A percentile compares a stretch with the other conserved stretches of the same genome.
Conservation (phyloP, 768 basidiomycete genomes). For the Lactarius akahatsu region DNA sequence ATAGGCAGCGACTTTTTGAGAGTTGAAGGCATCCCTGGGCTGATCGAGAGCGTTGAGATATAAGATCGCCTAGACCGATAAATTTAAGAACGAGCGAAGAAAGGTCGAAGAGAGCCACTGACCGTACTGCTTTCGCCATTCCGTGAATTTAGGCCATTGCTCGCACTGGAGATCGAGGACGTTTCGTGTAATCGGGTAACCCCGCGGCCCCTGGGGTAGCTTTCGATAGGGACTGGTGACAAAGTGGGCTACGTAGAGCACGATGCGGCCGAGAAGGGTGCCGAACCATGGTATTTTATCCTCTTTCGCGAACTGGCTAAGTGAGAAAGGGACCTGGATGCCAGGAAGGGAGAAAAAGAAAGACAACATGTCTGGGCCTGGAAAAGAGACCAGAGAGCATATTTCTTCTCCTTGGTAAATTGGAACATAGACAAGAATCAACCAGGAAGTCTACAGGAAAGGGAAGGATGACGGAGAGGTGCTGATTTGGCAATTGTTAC, state of each 20-base stretch:
- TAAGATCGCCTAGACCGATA: conserved; percentile 14
- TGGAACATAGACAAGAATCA: too few species aligned
- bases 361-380: not conserved
- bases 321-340: not conserved
- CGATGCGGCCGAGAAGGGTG: not conserved
- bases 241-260: conserved; percentile 2
- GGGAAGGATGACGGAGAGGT: not conserved
- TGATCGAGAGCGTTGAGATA: conserved; percentile 12
- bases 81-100: not conserved
- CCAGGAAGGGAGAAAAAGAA: conserved; percentile 1
- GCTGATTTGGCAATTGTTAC: not conserved
- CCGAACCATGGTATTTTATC: conserved; percentile 13
- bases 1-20: conserved; percentile 8
- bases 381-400: not conserved
- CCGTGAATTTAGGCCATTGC: conserved; percentile 15
- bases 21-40: conserved; percentile 15
- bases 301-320: conserved; percentile 2
- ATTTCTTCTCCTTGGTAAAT: not conserved
- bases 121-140: conserved; percentile 19
- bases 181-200: conserved; percentile 21
- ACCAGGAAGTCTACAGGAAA: not conserved
- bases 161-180: not conserved
- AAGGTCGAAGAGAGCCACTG: not conserved
- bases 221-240: conserved; percentile 15
- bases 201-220: conserved; percentile 13